Evolutionary conservation across 257 asterid genomes (phyloP).

Genomic region (Primulina huaijiensis): DNA sequence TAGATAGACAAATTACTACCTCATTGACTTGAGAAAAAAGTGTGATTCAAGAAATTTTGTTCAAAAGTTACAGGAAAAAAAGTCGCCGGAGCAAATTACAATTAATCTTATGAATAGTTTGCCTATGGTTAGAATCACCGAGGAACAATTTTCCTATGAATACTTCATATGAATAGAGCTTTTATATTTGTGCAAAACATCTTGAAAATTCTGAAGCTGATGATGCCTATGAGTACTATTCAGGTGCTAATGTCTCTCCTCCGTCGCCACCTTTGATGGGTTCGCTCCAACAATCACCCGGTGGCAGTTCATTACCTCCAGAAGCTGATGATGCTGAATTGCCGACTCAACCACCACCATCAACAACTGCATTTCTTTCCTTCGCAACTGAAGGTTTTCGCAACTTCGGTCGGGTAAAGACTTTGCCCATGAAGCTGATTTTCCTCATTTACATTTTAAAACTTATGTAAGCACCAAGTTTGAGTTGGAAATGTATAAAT

Average conservation of each 20-base stretch:
- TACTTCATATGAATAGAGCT: background rate
- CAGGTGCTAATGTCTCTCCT: conserved; percentile 34
- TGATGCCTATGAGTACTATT: conserved; percentile 2
- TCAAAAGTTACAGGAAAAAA: too few relatives aligned
- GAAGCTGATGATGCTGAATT: conserved; percentile 23
- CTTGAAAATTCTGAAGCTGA: background rate
- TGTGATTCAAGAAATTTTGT: too few relatives aligned
- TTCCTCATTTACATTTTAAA: conserved; percentile 19
- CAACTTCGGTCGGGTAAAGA: conserved; percentile 1
- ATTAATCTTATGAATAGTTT: too few relatives aligned
- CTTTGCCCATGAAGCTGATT: conserved; percentile 7
- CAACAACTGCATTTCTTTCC: conserved; percentile 22
- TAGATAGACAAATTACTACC: too few relatives aligned
- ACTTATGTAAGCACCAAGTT: background rate
- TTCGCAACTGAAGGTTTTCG: conserved; percentile 11
- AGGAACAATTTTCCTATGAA: too few relatives aligned
- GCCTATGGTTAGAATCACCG: background rate
- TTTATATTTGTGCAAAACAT: background rate
- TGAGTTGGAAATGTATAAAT: background rate
- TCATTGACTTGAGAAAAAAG: too few relatives aligned
- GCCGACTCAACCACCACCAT: conserved; percentile 25
- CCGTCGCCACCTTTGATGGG: conserved; percentile 35
- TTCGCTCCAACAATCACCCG: conserved; percentile 24
- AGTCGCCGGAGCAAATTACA: too few relatives aligned
- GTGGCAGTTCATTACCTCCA: conserved; percentile 21